Evolutionary conservation across 2,329 filamentous ascomycete genomes (phyloP).

Genomic region (Pyrenophora tritici-repentis): DNA sequence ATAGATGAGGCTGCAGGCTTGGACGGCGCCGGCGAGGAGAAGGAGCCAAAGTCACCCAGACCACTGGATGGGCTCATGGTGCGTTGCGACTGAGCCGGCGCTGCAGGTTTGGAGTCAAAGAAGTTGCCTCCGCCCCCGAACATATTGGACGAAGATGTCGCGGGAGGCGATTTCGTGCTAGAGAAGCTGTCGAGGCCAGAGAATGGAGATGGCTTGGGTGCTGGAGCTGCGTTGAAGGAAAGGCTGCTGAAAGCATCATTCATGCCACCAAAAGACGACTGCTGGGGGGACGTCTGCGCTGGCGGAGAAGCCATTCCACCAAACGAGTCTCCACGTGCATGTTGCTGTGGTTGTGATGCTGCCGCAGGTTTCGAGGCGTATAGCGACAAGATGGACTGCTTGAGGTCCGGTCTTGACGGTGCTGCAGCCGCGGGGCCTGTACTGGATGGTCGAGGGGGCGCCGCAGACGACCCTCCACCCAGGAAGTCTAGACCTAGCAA

Average conservation of each 20-base stretch:
- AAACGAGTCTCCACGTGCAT: constrained; percentile 58
- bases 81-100: constrained; percentile 51
- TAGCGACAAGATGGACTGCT: constrained; percentile 94
- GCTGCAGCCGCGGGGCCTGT: constrained; percentile 66
- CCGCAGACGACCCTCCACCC: constrained; percentile 69
- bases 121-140: constrained; percentile 75
- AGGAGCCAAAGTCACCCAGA: constrained; percentile 67
- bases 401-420: constrained; percentile 86
- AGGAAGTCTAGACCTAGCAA: constrained; percentile 93
- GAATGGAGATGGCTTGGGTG: constrained; percentile 67
- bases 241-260: constrained; percentile 80
- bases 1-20: constrained; percentile 58
- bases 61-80: constrained; percentile 62
- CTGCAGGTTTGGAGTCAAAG: constrained; percentile 71
- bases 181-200: constrained; percentile 64
- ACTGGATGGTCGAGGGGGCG: constrained; percentile 78
- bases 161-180: constrained; percentile 42
- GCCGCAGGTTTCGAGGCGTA: constrained; percentile 85
- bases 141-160: constrained; percentile 55
- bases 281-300: constrained; percentile 40
- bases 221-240: constrained; percentile 59
- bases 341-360: constrained; percentile 55
- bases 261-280: constrained; percentile 65
- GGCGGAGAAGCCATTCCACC: constrained; percentile 55
- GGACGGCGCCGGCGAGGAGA: constrained; percentile 59